Base-by-base conservation (phyloP, 768 basidiomycete species). In the Auricularia sp. region DNA sequence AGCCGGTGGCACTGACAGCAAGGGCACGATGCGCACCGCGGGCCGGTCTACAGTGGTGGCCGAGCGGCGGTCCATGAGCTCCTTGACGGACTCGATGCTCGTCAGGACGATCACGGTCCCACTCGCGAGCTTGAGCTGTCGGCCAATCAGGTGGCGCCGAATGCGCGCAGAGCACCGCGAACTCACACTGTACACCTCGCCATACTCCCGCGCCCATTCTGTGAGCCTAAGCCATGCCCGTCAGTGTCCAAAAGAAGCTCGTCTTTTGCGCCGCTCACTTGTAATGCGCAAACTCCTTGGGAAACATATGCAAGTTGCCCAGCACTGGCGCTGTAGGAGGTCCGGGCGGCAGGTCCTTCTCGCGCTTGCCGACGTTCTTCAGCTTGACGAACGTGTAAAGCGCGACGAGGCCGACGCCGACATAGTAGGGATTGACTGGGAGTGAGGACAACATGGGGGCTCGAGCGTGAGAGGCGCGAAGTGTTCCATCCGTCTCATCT, bases 1-100 rank as follows among this genome's bases (percentile, higher is more conserved):
- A 21, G 47, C 39, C 39, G 39, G 23, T 59, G 56, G 11, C 23
- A 18, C 10, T 21, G 54, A 8, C 14, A 56, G 54, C 54, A 14
- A 56, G 54, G 10, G 23, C n/a, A 10, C 29, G 29, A 29, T 29
- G 29, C 56, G 56, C 23, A 59, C 56, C 0, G 71, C 42, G 4
- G 72, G 74, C 6, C 74, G 68, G 61, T 74, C 72, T 3, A 61
- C 65, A 1, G 72, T 72, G 2, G 66, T 63, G 16, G 63, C 69
- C 54, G 67, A 69, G 23, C 69, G 67, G 63, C 69, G 70, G 18
- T 75, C 74, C 68, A 75, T 64, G 5, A 75, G 61, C 44, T 74
- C 72, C 34, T 68, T 70, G 11, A 73, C 71, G 18, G 66, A 66
- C 3, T 64, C 60, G 11, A 66, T 61, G 35, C 69, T 67, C 11